A percentile compares a stretch with the other conserved stretches of the same genome.
These are phyloP conservation scores for Knufia petricola DNA, from an alignment of 2,329 filamentous ascomycete genomes.

Conservation along the genomic window DNA sequence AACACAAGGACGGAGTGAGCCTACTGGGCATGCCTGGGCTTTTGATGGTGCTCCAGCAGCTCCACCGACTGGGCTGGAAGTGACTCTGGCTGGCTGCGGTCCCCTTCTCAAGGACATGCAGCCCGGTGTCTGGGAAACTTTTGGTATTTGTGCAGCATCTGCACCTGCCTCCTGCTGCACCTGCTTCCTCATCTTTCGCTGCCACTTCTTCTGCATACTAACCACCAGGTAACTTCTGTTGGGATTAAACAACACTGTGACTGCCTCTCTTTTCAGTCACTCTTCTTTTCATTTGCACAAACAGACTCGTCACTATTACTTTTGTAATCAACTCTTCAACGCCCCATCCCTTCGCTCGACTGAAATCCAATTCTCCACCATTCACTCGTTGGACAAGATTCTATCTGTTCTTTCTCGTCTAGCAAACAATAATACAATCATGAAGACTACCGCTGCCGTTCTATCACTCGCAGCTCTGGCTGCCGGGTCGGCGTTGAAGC, in stretches of 20 bases:
- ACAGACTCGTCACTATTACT: neutral
- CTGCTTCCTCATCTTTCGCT: conserved; percentile 4
- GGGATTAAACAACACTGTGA: neutral
- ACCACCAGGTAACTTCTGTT: neutral
- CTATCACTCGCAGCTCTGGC: conserved; percentile 33
- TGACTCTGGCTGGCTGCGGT: neutral
- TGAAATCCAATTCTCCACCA: neutral
- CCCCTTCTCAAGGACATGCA: neutral
- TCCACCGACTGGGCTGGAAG: neutral
- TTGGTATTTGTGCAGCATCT: neutral
- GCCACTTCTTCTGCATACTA: conserved; percentile 1
- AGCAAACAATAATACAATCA: conserved; percentile 27
- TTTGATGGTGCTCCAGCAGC: neutral
- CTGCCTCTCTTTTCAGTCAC: conserved; percentile 11
- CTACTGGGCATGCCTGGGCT: neutral
- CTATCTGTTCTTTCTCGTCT: neutral
- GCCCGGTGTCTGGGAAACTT: neutral
- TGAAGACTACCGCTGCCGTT: conserved; percentile 44
- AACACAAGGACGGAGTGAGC: neutral
- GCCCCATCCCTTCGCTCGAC: conserved; percentile 2
- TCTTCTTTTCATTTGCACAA: neutral
- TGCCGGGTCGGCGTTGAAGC: conserved; percentile 33
- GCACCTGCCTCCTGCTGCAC: conserved; percentile 4
- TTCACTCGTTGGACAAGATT: conserved; percentile 1
- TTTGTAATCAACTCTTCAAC: neutral